These are phyloP conservation scores for Talaromyces piceae DNA, from an alignment of 2,329 filamentous ascomycete genomes.

Conservation along the genomic window DNA sequence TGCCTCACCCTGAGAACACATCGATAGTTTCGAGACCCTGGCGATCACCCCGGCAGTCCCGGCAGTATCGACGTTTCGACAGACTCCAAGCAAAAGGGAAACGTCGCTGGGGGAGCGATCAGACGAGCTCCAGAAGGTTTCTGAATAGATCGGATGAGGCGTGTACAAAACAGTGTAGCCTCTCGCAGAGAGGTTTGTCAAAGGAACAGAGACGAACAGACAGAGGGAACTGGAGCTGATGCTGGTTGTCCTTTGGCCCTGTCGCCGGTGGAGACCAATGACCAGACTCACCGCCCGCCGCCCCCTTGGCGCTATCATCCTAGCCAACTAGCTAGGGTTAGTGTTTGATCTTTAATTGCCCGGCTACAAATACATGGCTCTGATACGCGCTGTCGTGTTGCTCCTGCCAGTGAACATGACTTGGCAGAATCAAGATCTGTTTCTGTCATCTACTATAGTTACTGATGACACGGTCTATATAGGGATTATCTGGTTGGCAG, in stretches of 20 bases:
- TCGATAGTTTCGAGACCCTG: background rate
- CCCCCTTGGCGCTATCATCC: background rate
- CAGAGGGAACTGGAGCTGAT: too few relatives aligned
- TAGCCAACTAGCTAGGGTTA: background rate
- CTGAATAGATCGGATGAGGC: background rate
- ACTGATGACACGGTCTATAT: too few relatives aligned
- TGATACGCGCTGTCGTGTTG: background rate
- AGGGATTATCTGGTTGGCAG: too few relatives aligned
- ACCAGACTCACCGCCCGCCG: background rate
- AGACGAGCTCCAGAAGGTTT: background rate
- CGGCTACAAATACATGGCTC: background rate
- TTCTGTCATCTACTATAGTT: too few relatives aligned
- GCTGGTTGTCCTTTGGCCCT: background rate
- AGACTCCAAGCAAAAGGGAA: background rate
- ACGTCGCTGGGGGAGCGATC: background rate
- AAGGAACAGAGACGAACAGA: too few relatives aligned
- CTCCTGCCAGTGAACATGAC: background rate
- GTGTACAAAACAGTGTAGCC: background rate
- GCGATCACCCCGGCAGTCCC: background rate
- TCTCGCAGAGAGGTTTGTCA: background rate
- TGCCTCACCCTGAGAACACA: background rate
- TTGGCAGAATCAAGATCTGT: too few relatives aligned
- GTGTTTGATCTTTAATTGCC: background rate
- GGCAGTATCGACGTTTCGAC: background rate
- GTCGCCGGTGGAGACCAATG: background rate